These are phyloP conservation scores for Moniliella sp. DNA, from an alignment of 1,284 basidiomycete genomes.

Conservation along the genomic window DNA sequence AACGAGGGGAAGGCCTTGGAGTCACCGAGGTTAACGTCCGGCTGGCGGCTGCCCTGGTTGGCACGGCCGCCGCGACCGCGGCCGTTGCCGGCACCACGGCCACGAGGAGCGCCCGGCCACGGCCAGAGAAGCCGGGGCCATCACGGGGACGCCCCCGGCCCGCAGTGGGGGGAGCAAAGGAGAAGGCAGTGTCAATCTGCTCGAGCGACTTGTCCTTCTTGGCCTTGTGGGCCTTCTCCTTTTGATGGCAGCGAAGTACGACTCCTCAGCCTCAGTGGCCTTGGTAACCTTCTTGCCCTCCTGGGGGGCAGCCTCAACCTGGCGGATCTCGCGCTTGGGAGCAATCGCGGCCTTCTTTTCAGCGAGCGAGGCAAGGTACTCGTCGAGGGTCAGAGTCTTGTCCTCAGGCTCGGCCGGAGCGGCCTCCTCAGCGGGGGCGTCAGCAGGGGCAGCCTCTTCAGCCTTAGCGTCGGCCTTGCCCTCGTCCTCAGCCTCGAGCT, in stretches of 20 bases:
- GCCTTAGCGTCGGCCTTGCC: conserved; percentile 36
- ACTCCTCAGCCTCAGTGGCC: conserved; percentile 10
- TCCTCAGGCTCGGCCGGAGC: conserved; percentile 61
- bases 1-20: conserved; percentile 30
- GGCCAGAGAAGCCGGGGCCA: conserved; percentile 14
- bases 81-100: conserved; percentile 35
- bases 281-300: conserved; percentile 23
- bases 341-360: conserved; percentile 24
- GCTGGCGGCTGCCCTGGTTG: conserved; percentile 40
- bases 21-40: conserved; percentile 40
- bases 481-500: conserved; percentile 55
- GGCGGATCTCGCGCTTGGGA: conserved; percentile 12
- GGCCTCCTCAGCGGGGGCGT: conserved; percentile 34
- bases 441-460: conserved; percentile 17
- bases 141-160: conserved; percentile 5
- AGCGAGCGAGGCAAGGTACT: conserved; percentile 56
- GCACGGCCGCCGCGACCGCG: conserved; percentile 10
- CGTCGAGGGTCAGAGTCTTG: conserved; percentile 60
- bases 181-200: conserved; percentile 8
- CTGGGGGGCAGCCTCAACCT: conserved; percentile 11
- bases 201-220: conserved; percentile 6
- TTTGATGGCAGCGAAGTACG: conserved; percentile 12
- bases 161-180: conserved; percentile 3
- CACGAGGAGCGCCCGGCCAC: conserved; percentile 10
- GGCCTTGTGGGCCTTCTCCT: conserved; percentile 4